These are phyloP conservation scores for Kodamaea sp. DNA, from an alignment of 1,139 yeast species.

Conservation along the genomic window DNA sequence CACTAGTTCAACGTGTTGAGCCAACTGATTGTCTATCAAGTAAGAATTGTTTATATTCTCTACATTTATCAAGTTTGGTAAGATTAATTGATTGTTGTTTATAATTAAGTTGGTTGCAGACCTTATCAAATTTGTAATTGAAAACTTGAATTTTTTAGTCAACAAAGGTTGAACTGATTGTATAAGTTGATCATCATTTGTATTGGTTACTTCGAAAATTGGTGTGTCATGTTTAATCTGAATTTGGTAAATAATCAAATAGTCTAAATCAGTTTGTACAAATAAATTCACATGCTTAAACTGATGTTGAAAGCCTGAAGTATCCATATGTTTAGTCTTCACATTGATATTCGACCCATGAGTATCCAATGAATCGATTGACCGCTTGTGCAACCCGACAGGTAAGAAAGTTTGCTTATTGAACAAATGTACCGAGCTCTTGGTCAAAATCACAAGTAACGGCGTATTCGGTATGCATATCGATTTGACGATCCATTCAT, in stretches of 20 bases:
- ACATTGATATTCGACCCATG: conserved; percentile 32
- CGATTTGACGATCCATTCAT: conserved; percentile 24
- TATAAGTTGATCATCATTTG: conserved; percentile 23
- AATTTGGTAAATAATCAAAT: conserved; percentile 35
- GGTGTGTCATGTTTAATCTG: conserved; percentile 30
- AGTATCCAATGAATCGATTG: conserved; percentile 27
- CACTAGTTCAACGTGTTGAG: conserved; percentile 25
- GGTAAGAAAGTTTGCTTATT: conserved; percentile 35
- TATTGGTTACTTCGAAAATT: conserved; percentile 29
- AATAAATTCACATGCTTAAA: conserved; percentile 34
- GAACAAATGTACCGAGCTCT: conserved; percentile 24
- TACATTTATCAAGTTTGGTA: conserved; percentile 32
- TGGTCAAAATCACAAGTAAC: conserved; percentile 31
- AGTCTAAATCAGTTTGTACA: conserved; percentile 31
- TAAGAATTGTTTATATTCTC: conserved; percentile 33
- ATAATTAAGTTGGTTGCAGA: conserved; percentile 36
- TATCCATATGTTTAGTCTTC: conserved; percentile 25
- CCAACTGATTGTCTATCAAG: conserved; percentile 24
- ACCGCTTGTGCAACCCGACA: conserved; percentile 29
- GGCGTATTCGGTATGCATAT: conserved; percentile 34
- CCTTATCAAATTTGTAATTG: conserved; percentile 29
- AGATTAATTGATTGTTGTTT: conserved; percentile 1
- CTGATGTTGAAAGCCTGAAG: conserved; percentile 25
- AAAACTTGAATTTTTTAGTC: conserved; percentile 24
- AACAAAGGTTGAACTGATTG: conserved; percentile 37